Evolutionary conservation across 176 grass and related monocot species (phyloP).

Genomic region (Rhynchospora tenuis): DNA sequence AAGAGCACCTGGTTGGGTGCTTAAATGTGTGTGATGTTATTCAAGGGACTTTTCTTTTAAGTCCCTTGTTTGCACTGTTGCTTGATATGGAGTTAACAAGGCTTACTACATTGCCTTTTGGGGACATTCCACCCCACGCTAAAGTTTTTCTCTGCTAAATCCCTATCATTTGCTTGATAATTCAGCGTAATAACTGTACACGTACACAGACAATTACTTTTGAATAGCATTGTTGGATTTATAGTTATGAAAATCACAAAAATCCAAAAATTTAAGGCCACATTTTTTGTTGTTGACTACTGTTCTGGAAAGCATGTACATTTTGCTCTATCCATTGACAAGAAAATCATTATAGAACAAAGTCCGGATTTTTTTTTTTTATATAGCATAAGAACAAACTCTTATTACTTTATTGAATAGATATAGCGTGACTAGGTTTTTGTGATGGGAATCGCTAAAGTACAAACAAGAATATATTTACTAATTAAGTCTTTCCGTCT

Average conservation of each 20-base stretch:
- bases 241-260: neutral
- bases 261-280: neutral
- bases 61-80: slow-evolving; percentile 30
- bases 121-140: neutral
- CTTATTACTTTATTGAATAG: neutral
- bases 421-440: neutral
- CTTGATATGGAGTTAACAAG: slow-evolving; percentile 37
- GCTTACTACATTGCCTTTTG: neutral
- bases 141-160: neutral
- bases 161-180: neutral
- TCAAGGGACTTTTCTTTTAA: slow-evolving; percentile 26
- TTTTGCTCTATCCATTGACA: neutral
- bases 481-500: neutral
- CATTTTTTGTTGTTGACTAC: neutral
- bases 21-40: slow-evolving; percentile 30
- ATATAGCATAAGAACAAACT: neutral
- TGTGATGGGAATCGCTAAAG: neutral
- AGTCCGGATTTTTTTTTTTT: too few relatives aligned
- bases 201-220: neutral
- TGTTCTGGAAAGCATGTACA: neutral
- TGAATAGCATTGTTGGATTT: neutral
- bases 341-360: too few relatives aligned
- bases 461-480: neutral
- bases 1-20: slow-evolving; percentile 47
- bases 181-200: neutral